Percentiles rank a stretch among this genome's conserved stretches.
phyloP scores from a whole-genome alignment of 345 rosid species.

The Mangifera indica region DNA sequence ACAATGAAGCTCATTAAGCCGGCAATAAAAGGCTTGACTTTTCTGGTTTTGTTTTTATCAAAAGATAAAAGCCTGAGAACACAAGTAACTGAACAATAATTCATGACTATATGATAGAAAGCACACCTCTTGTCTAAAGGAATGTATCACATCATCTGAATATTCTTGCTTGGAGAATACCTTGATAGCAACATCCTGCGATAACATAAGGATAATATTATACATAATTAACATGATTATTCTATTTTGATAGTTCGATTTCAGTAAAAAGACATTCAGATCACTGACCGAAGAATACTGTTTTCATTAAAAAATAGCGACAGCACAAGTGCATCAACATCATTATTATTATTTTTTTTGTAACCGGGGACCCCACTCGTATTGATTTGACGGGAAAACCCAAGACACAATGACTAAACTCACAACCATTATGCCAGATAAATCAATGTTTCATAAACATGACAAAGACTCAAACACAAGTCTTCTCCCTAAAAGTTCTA shows the following conservation, averaged over 20 bases:
- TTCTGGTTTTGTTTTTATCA: no score
- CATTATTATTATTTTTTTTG: no score
- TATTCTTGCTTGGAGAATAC: conserved; percentile 95
- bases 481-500: no score
- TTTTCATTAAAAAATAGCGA: not conserved
- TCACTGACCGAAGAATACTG: not conserved
- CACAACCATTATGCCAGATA: no score
- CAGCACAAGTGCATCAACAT: not conserved
- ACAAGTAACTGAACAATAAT: conserved; percentile 1
- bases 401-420: no score
- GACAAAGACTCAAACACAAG: no score
- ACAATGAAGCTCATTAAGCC: not conserved
- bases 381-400: no score
- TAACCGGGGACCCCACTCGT: no score
- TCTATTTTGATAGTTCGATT: conserved; percentile 10
- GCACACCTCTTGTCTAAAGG: conserved; percentile 88
- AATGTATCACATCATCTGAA: conserved; percentile 71
- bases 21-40: not conserved
- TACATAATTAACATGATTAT: conserved; percentile 17
- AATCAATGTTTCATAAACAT: no score
- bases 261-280: not conserved
- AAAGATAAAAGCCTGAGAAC: not conserved
- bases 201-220: conserved; percentile 24
- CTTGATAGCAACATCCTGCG: conserved; percentile 97
- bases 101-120: conserved; percentile 13